Evolutionary conservation across 495 filamentous ascomycete species (phyloP), one percentile per base, ranked within the genome.

Genomic region (Aspergillus egyptiacus): DNA sequence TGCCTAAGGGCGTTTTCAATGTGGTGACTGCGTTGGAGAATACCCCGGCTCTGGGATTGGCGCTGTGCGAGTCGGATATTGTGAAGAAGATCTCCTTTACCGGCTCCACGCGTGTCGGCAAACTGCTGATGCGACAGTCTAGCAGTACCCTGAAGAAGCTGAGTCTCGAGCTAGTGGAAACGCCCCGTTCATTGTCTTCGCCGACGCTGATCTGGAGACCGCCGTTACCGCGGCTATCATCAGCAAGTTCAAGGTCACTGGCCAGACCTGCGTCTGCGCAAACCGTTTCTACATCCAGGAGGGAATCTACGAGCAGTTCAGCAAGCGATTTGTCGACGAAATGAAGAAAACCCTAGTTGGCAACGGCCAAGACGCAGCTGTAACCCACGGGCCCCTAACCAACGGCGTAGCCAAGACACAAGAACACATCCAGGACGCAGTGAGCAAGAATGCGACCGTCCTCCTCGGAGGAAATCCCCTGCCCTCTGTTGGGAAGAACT

Each of bases 301-400:
- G 51, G 67, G 64, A 5, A 62, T 76, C 10, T 73, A 73, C 53
- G 63, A 68, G 1, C 43, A 57, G 14, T 75, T 78, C 61, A 70
- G 19, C 28, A 22, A 48, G 15, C 46, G 50, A 8, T 77, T 91
- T 24, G 78, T 79, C 14, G 83, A 82, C 46, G 81, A 84, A 57
- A 83, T 89, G 17, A 77, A 20, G 17, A 49, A 42, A 1, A 87
- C 87, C 67, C 78, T 74, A 43, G 80, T 90, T 35, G 87, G 86
- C 11, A 72, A 79, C 55, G 86, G 83, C 53, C 74, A 78, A 0
- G 66, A 73, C 19, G 74, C 72, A 31, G 9, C 13, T 3, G 70
- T 79, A 33, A 89, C 83, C 1, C 85, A 89, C 54, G 86, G 86
- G 2, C 86, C 87, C 6, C 63, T 91, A 15, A 89, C 88, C 50